Percentiles rank a stretch among this genome's conserved stretches.
Conservation (phyloP, 441 rosid genomes). For the Erysimum cheiri region DNA sequence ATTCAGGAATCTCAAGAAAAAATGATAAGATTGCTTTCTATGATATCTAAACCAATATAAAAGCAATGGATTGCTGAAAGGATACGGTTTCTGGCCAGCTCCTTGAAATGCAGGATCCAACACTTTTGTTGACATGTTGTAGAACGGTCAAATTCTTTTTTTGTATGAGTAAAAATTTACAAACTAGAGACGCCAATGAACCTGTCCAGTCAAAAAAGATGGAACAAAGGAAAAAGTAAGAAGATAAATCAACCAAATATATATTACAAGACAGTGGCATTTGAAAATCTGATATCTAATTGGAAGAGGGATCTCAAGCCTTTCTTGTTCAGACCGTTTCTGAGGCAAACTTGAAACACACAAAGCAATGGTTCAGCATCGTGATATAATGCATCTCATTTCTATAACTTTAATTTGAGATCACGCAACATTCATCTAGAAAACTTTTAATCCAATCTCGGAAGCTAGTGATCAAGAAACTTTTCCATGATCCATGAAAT, state of each 20-base stretch:
- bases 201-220: constrained; percentile 27
- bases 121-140: constrained; percentile 76
- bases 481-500: constrained; percentile 4
- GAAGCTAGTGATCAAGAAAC: constrained; percentile 22
- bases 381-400: neutral
- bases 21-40: neutral
- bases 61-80: constrained; percentile 42
- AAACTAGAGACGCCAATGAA: constrained; percentile 33
- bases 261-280: neutral
- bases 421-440: neutral
- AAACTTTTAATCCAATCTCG: neutral
- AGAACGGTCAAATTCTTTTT: constrained; percentile 36
- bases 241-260: constrained; percentile 7
- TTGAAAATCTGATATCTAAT: neutral
- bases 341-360: neutral
- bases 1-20: constrained; percentile 12
- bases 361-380: neutral
- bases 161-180: constrained; percentile 27
- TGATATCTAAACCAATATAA: neutral
- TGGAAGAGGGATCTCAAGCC: constrained; percentile 1
- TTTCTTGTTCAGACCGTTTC: neutral
- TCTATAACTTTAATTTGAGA: constrained; percentile 11
- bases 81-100: constrained; percentile 94
- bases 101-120: constrained; percentile 98
- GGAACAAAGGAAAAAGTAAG: constrained; percentile 10